Conservation (phyloP, 2,329 filamentous ascomycete species). For the Aspergillus tamarii region DNA sequence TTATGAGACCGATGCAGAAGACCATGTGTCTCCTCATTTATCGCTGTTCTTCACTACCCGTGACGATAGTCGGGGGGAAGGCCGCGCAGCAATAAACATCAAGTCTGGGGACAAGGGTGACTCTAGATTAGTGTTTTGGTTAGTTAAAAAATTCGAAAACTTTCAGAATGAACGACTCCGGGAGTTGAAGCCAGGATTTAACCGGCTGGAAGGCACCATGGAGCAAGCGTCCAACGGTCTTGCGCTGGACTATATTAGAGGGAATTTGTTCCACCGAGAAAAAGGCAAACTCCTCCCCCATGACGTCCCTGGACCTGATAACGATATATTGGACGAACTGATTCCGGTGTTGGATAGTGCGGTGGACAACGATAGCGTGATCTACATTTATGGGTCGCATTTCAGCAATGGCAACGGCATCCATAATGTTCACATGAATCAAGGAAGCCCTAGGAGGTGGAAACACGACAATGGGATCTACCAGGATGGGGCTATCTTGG, state of each 20-base stretch:
- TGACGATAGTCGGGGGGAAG: constrained; percentile 9
- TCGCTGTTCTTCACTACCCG: constrained; percentile 16
- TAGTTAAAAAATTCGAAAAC: constrained; percentile 13
- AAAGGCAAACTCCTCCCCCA: constrained; percentile 24
- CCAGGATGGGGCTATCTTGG: constrained; percentile 24
- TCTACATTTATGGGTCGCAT: constrained; percentile 23
- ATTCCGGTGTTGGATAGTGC: constrained; percentile 19
- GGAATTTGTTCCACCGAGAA: constrained; percentile 19
- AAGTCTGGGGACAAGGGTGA: constrained; percentile 21
- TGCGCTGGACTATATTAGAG: constrained; percentile 22
- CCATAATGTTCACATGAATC: constrained; percentile 29
- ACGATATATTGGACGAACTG: constrained; percentile 39
- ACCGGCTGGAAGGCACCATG: constrained; percentile 7
- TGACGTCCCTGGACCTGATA: constrained; percentile 21
- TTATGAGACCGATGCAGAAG: constrained; percentile 14
- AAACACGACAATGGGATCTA: constrained; percentile 19
- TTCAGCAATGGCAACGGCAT: constrained; percentile 16
- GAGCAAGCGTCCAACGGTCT: background rate
- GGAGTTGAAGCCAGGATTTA: constrained; percentile 17
- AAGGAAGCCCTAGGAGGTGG: constrained; percentile 19
- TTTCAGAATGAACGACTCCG: constrained; percentile 17
- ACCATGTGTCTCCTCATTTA: constrained; percentile 17
- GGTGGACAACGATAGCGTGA: constrained; percentile 15
- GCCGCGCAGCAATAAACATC: constrained; percentile 24
- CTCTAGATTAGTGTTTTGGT: constrained; percentile 25